Evolutionary conservation across 2,329 filamentous ascomycete genomes (phyloP).

Genomic region (Colletotrichum sp.): DNA sequence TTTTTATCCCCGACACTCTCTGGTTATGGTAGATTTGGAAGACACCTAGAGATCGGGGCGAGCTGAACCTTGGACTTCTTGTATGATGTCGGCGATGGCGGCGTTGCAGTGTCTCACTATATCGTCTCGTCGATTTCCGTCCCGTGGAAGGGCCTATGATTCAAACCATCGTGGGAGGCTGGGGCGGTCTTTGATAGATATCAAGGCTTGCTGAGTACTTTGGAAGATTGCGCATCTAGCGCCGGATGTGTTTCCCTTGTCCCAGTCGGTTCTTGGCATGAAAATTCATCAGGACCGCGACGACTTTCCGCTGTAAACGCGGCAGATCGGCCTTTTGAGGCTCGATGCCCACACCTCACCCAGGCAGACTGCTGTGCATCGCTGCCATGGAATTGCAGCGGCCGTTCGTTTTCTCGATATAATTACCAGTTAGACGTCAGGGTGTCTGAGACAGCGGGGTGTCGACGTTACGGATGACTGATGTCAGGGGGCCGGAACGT

Average conservation of each 20-base stretch:
- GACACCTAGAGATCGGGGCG: background rate
- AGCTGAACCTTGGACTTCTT: background rate
- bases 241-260: background rate
- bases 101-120: background rate
- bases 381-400: background rate
- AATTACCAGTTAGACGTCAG: background rate
- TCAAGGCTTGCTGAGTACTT: background rate
- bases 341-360: background rate
- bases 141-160: background rate
- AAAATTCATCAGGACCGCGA: background rate
- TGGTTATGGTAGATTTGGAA: background rate
- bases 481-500: background rate
- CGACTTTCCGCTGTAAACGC: background rate
- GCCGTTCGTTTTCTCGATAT: background rate
- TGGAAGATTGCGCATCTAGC: background rate
- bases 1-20: background rate
- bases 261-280: background rate
- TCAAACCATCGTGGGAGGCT: background rate
- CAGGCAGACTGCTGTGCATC: background rate
- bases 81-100: background rate
- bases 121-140: background rate
- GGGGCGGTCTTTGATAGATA: background rate
- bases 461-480: background rate
- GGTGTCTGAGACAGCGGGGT: constrained; percentile 4
- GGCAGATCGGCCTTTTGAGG: background rate